These are phyloP conservation scores for Cryptococcus hybrid DNA, from an alignment of 1,284 basidiomycete species.

Conservation along the genomic window DNA sequence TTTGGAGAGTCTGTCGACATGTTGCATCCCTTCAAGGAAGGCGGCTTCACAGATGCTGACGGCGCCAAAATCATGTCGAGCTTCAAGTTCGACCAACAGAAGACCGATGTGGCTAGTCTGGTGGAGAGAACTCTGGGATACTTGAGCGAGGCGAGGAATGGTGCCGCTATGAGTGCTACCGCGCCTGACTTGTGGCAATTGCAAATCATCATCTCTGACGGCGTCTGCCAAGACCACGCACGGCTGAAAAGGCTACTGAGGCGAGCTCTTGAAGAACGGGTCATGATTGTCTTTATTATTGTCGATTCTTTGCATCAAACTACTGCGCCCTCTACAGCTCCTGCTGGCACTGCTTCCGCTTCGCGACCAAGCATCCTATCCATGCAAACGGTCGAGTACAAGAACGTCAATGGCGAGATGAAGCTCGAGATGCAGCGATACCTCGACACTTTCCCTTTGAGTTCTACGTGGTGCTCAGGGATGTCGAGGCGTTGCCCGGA, in stretches of 20 bases:
- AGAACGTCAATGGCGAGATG: slow-evolving; percentile 76
- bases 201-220: slow-evolving; percentile 98
- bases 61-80: slow-evolving; percentile 77
- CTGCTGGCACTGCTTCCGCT: slow-evolving; percentile 8
- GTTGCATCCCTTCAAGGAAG: slow-evolving; percentile 79
- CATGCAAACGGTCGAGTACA: slow-evolving; percentile 91
- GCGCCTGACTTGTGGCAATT: slow-evolving; percentile 90
- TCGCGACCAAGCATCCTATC: slow-evolving; percentile 63
- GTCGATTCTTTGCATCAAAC: slow-evolving; percentile 71
- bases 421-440: slow-evolving; percentile 88
- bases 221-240: slow-evolving; percentile 95
- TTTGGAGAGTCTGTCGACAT: slow-evolving; percentile 89
- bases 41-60: slow-evolving; percentile 70
- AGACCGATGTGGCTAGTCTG: slow-evolving; percentile 83
- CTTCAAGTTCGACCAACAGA: slow-evolving; percentile 87
- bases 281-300: slow-evolving; percentile 97
- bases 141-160: slow-evolving; percentile 72
- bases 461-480: slow-evolving; percentile 89
- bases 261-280: slow-evolving; percentile 82
- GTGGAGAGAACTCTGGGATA: slow-evolving; percentile 79
- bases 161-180: slow-evolving; percentile 58
- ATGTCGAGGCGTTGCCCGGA: slow-evolving; percentile 88
- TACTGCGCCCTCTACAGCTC: slow-evolving; percentile 13
- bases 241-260: slow-evolving; percentile 75
- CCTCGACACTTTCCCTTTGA: slow-evolving; percentile 96